Evolutionary conservation across 257 asterid species (phyloP).

Genomic region (Ligustrum vulgare): DNA sequence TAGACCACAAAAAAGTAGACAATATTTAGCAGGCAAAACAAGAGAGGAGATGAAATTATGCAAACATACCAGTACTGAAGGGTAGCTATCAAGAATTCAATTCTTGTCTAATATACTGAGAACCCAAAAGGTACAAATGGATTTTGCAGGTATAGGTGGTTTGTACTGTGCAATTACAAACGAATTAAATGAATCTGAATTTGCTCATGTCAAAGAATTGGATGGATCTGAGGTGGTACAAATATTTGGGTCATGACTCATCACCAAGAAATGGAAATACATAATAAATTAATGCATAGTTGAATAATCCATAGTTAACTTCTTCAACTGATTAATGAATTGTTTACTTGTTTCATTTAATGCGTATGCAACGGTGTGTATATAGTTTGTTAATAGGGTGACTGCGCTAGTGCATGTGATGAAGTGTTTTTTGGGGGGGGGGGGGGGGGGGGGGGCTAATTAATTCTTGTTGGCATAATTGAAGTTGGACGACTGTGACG

Average conservation of each 20-base stretch:
- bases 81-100: conserved; percentile 34
- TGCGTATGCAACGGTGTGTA: neutral
- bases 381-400: neutral
- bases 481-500: conserved; percentile 33
- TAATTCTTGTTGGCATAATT: conserved; percentile 40
- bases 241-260: conserved; percentile 17
- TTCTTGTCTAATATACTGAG: conserved; percentile 21
- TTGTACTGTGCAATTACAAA: neutral
- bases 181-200: conserved; percentile 33
- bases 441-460: conserved; percentile 18
- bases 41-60: conserved; percentile 19
- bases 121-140: conserved; percentile 15
- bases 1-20: conserved; percentile 10
- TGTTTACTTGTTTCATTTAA: conserved; percentile 14
- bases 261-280: neutral
- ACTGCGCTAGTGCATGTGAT: neutral
- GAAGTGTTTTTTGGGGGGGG: too few relatives aligned
- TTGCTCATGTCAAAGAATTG: conserved; percentile 51
- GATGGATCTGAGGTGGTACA: conserved; percentile 53
- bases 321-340: conserved; percentile 4
- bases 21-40: neutral
- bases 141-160: conserved; percentile 20
- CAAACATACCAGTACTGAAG: conserved; percentile 18
- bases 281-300: neutral
- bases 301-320: conserved; percentile 28